phyloP scores from a whole-genome alignment of 768 basidiomycete species.

The Lactarius psammicola region DNA sequence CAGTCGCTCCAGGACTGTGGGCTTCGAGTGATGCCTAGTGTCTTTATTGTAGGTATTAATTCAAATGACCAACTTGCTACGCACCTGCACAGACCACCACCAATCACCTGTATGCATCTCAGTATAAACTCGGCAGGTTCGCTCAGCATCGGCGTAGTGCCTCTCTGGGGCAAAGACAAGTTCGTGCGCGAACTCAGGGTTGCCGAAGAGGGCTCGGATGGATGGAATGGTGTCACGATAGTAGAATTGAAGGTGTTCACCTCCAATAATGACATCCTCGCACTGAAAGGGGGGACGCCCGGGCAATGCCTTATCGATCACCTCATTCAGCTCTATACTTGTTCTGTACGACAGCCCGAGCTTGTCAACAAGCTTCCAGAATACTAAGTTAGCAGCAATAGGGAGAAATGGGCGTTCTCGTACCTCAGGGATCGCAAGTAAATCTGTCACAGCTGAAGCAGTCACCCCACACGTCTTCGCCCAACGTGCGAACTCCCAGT shows the following conservation, averaged over 20 bases:
- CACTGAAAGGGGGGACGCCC: neutral
- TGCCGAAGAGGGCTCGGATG: neutral
- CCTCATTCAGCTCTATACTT: neutral
- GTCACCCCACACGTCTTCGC: neutral
- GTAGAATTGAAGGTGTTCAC: neutral
- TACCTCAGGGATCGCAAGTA: no score
- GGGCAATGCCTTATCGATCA: neutral
- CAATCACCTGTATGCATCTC: conserved; percentile 8
- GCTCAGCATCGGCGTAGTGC: neutral
- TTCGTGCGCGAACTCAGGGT: neutral
- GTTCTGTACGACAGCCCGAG: no score
- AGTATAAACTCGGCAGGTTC: neutral
- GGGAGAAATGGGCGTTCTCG: no score
- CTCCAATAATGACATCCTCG: neutral
- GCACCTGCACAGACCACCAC: conserved; percentile 20
- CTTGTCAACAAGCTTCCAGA: no score
- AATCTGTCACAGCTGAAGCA: no score
- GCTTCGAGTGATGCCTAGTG: neutral
- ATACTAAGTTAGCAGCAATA: no score
- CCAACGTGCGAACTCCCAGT: neutral
- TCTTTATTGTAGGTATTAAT: no score
- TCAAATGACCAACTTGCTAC: neutral
- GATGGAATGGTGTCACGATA: neutral
- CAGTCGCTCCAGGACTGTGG: neutral
- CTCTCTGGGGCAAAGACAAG: neutral